Evolutionary conservation across 2,329 filamentous ascomycete genomes (phyloP), one percentile per base, ranked within the genome.

Genomic region (Lachnellula occidentalis): DNA sequence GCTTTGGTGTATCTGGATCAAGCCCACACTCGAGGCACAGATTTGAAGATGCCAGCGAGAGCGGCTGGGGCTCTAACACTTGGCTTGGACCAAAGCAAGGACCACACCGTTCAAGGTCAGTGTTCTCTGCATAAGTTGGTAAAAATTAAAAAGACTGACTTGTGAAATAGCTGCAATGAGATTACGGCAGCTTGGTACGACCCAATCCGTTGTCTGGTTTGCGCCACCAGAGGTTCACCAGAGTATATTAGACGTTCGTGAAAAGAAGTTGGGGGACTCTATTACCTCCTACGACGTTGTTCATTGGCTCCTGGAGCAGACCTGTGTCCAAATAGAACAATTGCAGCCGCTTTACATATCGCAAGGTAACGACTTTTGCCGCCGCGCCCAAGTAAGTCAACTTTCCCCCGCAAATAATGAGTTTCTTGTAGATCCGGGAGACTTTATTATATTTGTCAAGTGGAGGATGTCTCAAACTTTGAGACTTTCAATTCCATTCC

Each of bases 261-360:
- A 63, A 0, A 74, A 75, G 46, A 57, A 45, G 0, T 21, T 49
- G 0, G 27, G 37, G 0, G 63, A 54, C 24, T 1, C 2, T 2
- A 43, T 65, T 5, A 49, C 60, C 27, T 65, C 64, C 3, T 0
- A 54, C 78, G 74, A 83, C 52, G 78, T 84, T 9, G 69, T 87
- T 1, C 62, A 66, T 3, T 88, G 85, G 85, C 73, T 88, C 0
- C 72, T 88, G 0, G 75, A 85, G 45, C 81, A 87, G 51, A 86
- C 83, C 0, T 88, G 85, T 55, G 67, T 71, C 7, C 74, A 70
- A 0, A 84, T 81, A 19, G 80, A 85, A 55, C 78, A 85, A 34
- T 65, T 87, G 0, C 77, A 80, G 47, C 73, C 78, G 0, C 70
- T 88, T 0, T 83, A 85, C 58, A 72, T 76, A 3, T 73, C 82